Conservation (phyloP, 306 rosid genomes). For the Cucumis sativus region Cucumber_9930_V3 NC_026660.2:8581501-8582000, state of each 20-base stretch:
- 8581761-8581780: background rate
- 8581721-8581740: constrained; percentile 40
- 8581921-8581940: too few relatives aligned
- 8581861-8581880: too few relatives aligned
- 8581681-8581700: constrained; percentile 39
- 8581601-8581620: constrained; percentile 71
- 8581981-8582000: too few relatives aligned
- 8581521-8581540: constrained; percentile 34
- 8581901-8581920: too few relatives aligned
- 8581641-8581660: constrained; percentile 33
- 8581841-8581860: too few relatives aligned
- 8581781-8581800: background rate
- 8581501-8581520: constrained; percentile 39
- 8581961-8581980: too few relatives aligned
- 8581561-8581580: constrained; percentile 52
- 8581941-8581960: too few relatives aligned
- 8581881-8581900: too few relatives aligned
- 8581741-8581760: constrained; percentile 29
- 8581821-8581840: background rate
- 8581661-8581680: constrained; percentile 50
- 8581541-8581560: constrained; percentile 45
- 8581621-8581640: constrained; percentile 67
- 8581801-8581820: background rate
- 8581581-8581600: constrained; percentile 33
- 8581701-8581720: constrained; percentile 31